Conservation (phyloP, 805 yeast species). For the Zygosaccharomyces rouxii region DNA sequence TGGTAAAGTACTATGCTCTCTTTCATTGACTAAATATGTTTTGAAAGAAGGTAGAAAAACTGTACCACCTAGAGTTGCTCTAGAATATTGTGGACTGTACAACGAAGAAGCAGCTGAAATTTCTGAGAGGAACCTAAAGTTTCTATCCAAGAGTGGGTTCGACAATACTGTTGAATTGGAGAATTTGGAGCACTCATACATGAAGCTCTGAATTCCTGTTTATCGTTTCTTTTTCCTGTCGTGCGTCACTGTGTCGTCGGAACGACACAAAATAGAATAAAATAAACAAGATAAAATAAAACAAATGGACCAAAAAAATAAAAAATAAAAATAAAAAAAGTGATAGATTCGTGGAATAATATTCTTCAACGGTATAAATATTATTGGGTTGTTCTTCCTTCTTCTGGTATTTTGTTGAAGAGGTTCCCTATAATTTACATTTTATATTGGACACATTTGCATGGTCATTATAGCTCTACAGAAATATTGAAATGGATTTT, state of each 20-base stretch:
- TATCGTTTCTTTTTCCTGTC: neutral
- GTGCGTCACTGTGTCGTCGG: slow-evolving; percentile 3
- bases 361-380: too few species aligned
- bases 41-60: slow-evolving; percentile 76
- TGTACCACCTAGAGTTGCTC: slow-evolving; percentile 56
- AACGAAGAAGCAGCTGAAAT: slow-evolving; percentile 46
- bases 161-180: slow-evolving; percentile 30
- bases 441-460: neutral
- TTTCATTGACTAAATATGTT: slow-evolving; percentile 73
- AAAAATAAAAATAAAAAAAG: slow-evolving; percentile 1
- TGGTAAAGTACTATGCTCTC: slow-evolving; percentile 45
- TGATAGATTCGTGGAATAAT: neutral
- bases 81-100: slow-evolving; percentile 53
- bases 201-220: slow-evolving; percentile 1
- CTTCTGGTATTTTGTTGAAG: neutral
- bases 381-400: too few species aligned
- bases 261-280: slow-evolving; percentile 12
- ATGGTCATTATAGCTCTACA: neutral
- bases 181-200: slow-evolving; percentile 15
- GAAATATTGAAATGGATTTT: slow-evolving; percentile 5
- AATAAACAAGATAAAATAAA: neutral
- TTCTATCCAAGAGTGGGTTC: slow-evolving; percentile 29
- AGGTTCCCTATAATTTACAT: neutral
- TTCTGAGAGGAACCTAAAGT: slow-evolving; percentile 37
- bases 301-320: slow-evolving; percentile 1